A percentile compares a stretch with the other conserved stretches of the same genome.
Conservation (phyloP, 1,284 basidiomycete species). For the Naganishia albida region DNA sequence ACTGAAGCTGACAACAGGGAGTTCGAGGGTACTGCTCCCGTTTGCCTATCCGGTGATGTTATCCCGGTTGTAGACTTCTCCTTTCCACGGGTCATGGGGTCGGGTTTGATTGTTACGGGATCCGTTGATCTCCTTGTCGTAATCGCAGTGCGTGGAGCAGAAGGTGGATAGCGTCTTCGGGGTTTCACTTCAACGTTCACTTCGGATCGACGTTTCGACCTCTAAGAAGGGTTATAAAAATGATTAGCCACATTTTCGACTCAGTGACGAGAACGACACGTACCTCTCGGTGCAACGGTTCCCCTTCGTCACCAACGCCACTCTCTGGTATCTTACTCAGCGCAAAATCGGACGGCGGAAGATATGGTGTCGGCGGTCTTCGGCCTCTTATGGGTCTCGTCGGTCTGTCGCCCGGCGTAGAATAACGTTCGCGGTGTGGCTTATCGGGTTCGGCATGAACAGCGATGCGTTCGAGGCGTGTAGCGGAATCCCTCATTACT, state of each 20-base stretch:
- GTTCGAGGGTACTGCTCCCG: too few species aligned
- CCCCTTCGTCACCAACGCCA: neutral
- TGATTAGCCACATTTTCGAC: neutral
- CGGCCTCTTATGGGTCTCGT: neutral
- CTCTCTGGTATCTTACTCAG: conserved; percentile 6
- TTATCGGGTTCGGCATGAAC: too few species aligned
- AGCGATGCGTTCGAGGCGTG: too few species aligned
- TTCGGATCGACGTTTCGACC: too few species aligned
- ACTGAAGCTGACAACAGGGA: too few species aligned
- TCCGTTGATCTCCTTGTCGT: neutral
- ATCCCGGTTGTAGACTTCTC: too few species aligned
- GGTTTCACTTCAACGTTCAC: neutral
- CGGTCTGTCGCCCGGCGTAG: neutral
- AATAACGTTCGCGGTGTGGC: too few species aligned
- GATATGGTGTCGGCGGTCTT: conserved; percentile 20
- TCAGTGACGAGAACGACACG: neutral
- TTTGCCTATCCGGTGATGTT: too few species aligned
- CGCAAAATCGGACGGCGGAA: conserved; percentile 1
- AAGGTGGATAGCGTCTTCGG: conserved; percentile 8
- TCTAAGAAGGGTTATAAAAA: too few species aligned
- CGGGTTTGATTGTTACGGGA: neutral
- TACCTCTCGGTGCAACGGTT: neutral
- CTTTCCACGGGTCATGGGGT: too few species aligned
- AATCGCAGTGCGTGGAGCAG: neutral
- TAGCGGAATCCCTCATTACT: too few species aligned